Percentiles rank a stretch among this genome's conserved stretches.
Conservation (phyloP, 768 basidiomycete species). For the Hygrophorus russula region DNA sequence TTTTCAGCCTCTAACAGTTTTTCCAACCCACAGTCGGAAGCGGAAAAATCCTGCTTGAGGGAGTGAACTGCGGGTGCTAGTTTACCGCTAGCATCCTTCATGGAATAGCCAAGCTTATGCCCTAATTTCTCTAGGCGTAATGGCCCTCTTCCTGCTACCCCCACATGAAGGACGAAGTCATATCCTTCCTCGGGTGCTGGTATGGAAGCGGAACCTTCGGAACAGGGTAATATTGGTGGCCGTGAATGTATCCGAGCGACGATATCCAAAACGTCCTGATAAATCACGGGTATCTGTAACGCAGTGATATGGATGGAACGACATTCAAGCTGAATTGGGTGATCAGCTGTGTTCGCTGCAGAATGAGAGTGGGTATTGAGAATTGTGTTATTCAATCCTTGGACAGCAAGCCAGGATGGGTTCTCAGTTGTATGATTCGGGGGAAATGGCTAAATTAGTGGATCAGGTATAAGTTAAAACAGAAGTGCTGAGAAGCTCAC, state of each 20-base stretch:
- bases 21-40: conserved; percentile 4
- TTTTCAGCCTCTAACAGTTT: conserved; percentile 19
- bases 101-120: conserved; percentile 58
- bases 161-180: conserved; percentile 64
- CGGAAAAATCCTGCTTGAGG: conserved; percentile 28
- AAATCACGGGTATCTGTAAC: conserved; percentile 46
- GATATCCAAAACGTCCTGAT: conserved; percentile 41
- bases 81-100: conserved; percentile 52
- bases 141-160: conserved; percentile 53
- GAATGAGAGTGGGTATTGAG: conserved; percentile 28
- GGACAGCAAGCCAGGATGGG: conserved; percentile 65
- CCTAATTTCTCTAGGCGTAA: conserved; percentile 53
- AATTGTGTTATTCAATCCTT: conserved; percentile 46
- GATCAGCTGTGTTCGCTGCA: conserved; percentile 16
- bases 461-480: conserved; percentile 10
- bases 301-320: conserved; percentile 42
- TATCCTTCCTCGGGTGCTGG: conserved; percentile 39
- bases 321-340: conserved; percentile 14
- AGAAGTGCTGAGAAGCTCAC: conserved; percentile 2
- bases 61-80: conserved; percentile 40
- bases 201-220: conserved; percentile 21
- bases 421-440: conserved; percentile 38
- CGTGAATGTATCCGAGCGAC: conserved; percentile 50
- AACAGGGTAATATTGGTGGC: conserved; percentile 39
- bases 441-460: conserved; percentile 35